These are phyloP conservation scores for Hanseniaspora valbyensis DNA, from an alignment of 805 yeast species.

Conservation along the genomic window DNA sequence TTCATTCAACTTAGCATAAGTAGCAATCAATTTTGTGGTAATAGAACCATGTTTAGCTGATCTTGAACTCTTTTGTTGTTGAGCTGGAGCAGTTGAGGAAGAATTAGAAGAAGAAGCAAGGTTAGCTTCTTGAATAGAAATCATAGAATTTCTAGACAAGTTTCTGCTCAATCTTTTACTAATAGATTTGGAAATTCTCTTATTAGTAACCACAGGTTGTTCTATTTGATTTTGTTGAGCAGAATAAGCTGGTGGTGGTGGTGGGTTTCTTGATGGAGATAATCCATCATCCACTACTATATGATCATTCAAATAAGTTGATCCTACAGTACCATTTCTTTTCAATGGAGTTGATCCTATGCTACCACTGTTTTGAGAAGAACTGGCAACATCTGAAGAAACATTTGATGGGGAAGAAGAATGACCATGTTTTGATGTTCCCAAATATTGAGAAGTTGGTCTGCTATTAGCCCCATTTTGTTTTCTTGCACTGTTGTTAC, in stretches of 20 bases:
- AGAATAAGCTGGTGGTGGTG: conserved; percentile 11
- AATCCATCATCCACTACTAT: conserved; percentile 17
- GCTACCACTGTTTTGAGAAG: conserved; percentile 15
- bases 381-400: conserved; percentile 20
- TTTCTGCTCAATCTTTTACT: conserved; percentile 15
- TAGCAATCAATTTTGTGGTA: conserved; percentile 56
- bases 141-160: conserved; percentile 13
- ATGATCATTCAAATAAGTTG: conserved; percentile 16
- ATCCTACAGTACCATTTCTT: conserved; percentile 13
- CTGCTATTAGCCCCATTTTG: conserved; percentile 4
- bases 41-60: conserved; percentile 54
- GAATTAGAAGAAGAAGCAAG: too few species aligned
- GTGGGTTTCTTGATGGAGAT: conserved; percentile 10
- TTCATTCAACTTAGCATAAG: conserved; percentile 58
- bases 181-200: conserved; percentile 15
- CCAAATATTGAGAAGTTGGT: conserved; percentile 8
- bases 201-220: conserved; percentile 18
- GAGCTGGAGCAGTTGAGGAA: neutral
- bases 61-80: conserved; percentile 15
- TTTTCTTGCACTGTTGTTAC: neutral
- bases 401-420: conserved; percentile 20
- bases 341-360: conserved; percentile 16
- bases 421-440: conserved; percentile 30
- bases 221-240: conserved; percentile 17
- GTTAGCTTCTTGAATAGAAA: conserved; percentile 18